A percentile compares a stretch with the other conserved stretches of the same genome.
These are phyloP conservation scores for Colletotrichum camelliae DNA, from an alignment of 2,329 filamentous ascomycete genomes.

Conservation along the genomic window DNA sequence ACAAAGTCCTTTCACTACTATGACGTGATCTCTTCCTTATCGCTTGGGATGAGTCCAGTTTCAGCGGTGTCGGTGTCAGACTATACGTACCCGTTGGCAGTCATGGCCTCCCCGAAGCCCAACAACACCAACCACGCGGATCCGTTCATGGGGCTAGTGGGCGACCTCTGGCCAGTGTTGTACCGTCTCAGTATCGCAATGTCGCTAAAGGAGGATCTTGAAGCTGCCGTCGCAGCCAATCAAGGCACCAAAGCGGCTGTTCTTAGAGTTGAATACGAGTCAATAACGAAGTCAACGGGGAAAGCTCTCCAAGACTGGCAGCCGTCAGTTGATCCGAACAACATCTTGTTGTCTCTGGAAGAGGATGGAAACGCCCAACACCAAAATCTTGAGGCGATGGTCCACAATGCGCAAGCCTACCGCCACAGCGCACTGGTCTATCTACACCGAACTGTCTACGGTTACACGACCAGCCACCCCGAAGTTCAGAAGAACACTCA, in stretches of 20 bases:
- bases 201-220: not conserved
- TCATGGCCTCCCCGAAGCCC: accelerated
- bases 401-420: not conserved
- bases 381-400: not conserved
- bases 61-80: not conserved
- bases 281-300: not conserved
- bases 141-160: not conserved
- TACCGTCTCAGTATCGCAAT: not conserved
- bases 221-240: not conserved
- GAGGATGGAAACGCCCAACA: not conserved
- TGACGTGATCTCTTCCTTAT: not conserved
- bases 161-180: not conserved
- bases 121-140: accelerated
- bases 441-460: not conserved
- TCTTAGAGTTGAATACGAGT: not conserved
- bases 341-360: not conserved
- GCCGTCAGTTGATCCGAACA: not conserved
- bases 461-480: not conserved
- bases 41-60: not conserved
- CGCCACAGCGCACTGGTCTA: not conserved
- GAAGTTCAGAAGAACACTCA: not conserved
- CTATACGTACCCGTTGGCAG: not conserved
- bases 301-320: not conserved
- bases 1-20: not conserved
- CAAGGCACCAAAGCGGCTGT: not conserved